phyloP scores from a whole-genome alignment of 345 rosid species.

The Corymbia maculata region DNA sequence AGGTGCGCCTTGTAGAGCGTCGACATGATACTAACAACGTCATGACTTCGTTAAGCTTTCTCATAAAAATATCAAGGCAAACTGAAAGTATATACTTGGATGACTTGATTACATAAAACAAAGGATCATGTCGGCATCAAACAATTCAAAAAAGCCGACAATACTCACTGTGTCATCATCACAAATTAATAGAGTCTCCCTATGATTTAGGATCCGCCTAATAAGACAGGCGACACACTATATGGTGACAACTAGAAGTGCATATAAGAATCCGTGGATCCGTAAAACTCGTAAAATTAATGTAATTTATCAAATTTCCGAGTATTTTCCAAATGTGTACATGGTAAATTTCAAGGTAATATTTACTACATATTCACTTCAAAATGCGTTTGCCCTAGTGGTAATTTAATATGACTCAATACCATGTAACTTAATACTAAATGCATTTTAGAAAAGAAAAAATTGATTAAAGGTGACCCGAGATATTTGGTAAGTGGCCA shows the following conservation, averaged over 20 bases:
- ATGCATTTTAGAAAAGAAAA: background rate
- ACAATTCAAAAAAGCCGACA: background rate
- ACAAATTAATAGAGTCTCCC: background rate
- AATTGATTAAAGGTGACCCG: background rate
- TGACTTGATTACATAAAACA: background rate
- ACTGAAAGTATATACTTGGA: background rate
- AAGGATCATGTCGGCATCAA: too few relatives aligned
- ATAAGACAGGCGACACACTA: background rate
- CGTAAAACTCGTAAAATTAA: background rate
- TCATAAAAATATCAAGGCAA: background rate
- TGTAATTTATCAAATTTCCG: background rate
- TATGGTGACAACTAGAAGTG: background rate
- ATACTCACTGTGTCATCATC: background rate
- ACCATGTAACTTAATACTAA: background rate
- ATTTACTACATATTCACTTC: background rate
- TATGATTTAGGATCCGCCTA: background rate
- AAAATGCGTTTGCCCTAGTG: background rate
- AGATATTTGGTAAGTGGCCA: background rate
- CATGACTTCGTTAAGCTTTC: background rate
- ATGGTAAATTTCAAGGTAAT: background rate
- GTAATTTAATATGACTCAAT: background rate
- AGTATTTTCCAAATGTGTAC: fast-evolving
- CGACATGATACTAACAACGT: background rate
- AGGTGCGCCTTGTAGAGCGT: background rate
- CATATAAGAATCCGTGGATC: background rate